Conservation (phyloP, 768 basidiomycete genomes). For the Tylopilus felleus region DNA sequence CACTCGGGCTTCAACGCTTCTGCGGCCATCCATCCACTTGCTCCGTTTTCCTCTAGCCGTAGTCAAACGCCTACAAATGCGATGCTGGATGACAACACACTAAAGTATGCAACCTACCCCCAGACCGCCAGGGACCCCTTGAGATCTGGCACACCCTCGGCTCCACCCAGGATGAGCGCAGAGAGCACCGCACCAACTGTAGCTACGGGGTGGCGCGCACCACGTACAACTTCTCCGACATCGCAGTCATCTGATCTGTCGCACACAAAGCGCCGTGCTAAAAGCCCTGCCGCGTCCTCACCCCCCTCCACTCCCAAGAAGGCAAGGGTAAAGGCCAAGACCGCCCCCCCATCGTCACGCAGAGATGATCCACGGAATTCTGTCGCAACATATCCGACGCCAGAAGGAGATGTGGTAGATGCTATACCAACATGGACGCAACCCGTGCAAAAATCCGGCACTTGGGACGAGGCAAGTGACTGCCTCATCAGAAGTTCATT, state of each 20-base stretch:
- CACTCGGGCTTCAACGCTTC: slow-evolving; percentile 18
- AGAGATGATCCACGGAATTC: slow-evolving; percentile 50
- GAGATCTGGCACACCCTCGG: slow-evolving; percentile 42
- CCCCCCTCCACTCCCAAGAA: slow-evolving; percentile 40
- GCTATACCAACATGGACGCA: slow-evolving; percentile 85
- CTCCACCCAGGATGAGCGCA: slow-evolving; percentile 34
- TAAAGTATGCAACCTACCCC: slow-evolving; percentile 40
- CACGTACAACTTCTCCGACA: slow-evolving; percentile 31
- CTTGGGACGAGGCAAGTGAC: slow-evolving; percentile 77
- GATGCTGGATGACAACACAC: slow-evolving; percentile 35
- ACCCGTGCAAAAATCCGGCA: slow-evolving; percentile 61
- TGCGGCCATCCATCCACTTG: slow-evolving; percentile 16
- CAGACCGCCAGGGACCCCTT: slow-evolving; percentile 45
- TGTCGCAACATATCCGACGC: slow-evolving; percentile 66
- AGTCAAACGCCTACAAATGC: slow-evolving; percentile 44
- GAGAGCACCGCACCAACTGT: slow-evolving; percentile 41
- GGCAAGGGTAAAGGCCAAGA: slow-evolving; percentile 35
- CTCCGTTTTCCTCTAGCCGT: slow-evolving; percentile 29
- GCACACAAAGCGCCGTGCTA: slow-evolving; percentile 44
- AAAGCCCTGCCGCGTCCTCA: slow-evolving; percentile 44
- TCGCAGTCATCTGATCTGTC: slow-evolving; percentile 29
- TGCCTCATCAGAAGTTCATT: background rate
- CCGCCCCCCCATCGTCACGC: slow-evolving; percentile 30
- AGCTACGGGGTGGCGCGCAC: slow-evolving; percentile 27
- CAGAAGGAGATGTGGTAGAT: slow-evolving; percentile 54